Conservation (phyloP, 495 filamentous ascomycete genomes). For the Lasiosphaeria ovina region DNA sequence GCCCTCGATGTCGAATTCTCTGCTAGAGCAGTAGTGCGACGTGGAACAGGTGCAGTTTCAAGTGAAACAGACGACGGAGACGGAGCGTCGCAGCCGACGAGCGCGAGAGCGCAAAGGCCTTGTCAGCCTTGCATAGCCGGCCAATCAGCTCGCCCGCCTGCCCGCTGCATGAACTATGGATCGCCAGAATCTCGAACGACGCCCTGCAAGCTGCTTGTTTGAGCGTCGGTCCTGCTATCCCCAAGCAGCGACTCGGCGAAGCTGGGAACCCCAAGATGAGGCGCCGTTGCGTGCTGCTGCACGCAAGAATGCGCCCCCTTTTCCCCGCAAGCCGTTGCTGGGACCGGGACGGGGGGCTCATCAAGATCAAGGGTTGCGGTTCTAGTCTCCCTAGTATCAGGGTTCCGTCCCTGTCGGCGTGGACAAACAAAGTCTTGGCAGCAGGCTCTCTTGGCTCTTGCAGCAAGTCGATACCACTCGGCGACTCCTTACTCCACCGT, state of each 20-base stretch:
- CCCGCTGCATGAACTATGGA: slow-evolving; percentile 27
- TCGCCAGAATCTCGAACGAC: slow-evolving; percentile 22
- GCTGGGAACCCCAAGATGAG: background rate
- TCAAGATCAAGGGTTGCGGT: background rate
- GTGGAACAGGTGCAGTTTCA: slow-evolving; percentile 37
- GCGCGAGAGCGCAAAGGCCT: slow-evolving; percentile 15
- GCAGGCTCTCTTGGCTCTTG: background rate
- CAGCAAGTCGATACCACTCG: background rate
- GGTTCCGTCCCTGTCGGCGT: background rate
- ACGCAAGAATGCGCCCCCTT: background rate
- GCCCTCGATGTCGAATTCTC: slow-evolving; percentile 4
- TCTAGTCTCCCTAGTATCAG: background rate
- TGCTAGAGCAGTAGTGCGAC: slow-evolving; percentile 14
- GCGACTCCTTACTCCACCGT: background rate
- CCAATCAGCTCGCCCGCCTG: slow-evolving; percentile 24
- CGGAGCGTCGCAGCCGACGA: slow-evolving; percentile 18
- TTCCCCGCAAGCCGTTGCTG: background rate
- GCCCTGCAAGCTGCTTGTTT: slow-evolving; percentile 33
- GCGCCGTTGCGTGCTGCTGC: background rate
- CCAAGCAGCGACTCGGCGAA: slow-evolving; percentile 16
- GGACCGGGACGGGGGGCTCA: background rate
- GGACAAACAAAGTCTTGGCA: background rate
- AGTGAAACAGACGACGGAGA: slow-evolving; percentile 36
- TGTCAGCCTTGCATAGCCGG: slow-evolving; percentile 31
- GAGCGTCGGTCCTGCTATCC: slow-evolving; percentile 29